Base-by-base conservation (phyloP, 2,329 filamentous ascomycete species). In the Pseudogymnoascus sp. region DNA sequence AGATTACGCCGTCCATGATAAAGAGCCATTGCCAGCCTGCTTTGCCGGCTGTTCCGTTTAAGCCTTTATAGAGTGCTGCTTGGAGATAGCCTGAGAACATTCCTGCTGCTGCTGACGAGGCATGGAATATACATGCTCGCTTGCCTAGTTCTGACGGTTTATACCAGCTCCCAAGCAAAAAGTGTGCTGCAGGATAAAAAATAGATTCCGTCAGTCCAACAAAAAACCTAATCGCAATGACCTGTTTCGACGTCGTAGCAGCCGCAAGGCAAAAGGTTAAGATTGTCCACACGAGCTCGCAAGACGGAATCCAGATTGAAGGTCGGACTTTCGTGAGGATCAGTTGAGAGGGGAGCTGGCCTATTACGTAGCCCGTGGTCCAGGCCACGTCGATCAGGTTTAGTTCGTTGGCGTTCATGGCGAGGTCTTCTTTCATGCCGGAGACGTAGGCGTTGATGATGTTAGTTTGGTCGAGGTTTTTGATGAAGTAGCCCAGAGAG, bases 291-390 rank as follows among this genome's bases (percentile, higher is more conserved):
- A 71, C 64, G 8, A 75, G 50, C 60, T 77, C 76, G 36, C 75
- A 75, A 4, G 72, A 68, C 0, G 77, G 77, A 2, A 79, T 73
- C 74, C 73, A 77, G 58, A 76, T 69, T 3, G 74, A 76, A 0
- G 77, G 77, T 2, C 75, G 72, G 6, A 78, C 68, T 63, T 71
- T 72, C 1, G 72, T 76, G 64, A 74, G 71, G 62, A 76, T 71
- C 37, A 77, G 62, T 37, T 74, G 76, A 4, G 71, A 73, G 1
- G 75, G 73, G 39, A 73, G 70, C 37, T 76, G 71, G 0, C 74
- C 73, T 70, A 86, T 74, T 0, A 83, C 79, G 64, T 87, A 87
- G 7, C 84, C 84, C 0, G 82, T 76, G n/a, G 71, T 75, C 68
- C 75, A 77, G 61, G 72, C 73, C 3, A 75, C 70, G 39, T 76